Conservation (phyloP, 2,329 filamentous ascomycete genomes). For the Dothideomycetes sp. region DNA sequence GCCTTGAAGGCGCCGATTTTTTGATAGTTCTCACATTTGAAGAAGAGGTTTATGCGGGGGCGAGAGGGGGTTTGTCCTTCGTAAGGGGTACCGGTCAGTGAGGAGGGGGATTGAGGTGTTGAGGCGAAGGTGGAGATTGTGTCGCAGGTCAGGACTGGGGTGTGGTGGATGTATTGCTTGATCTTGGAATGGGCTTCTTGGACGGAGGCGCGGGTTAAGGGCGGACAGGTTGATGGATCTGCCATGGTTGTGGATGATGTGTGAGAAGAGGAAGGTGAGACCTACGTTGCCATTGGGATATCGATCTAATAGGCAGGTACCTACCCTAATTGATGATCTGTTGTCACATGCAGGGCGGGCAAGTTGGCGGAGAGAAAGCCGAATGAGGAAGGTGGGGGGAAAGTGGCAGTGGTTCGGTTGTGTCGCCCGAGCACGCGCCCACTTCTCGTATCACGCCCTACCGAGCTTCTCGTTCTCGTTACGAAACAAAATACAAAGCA, state of each 20-base stretch:
- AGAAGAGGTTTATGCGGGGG: conserved; percentile 67
- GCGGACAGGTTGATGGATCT: conserved; percentile 40
- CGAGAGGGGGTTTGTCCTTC: conserved; percentile 45
- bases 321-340: no score
- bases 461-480: conserved; percentile 1
- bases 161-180: conserved; percentile 66
- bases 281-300: no score
- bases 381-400: conserved; percentile 9
- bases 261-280: no score
- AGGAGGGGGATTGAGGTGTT: conserved; percentile 49
- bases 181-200: conserved; percentile 64
- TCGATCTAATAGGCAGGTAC: no score
- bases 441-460: conserved; percentile 7
- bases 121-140: conserved; percentile 70
- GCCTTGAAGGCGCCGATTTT: conserved; percentile 88
- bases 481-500: not conserved
- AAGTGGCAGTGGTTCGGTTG: no score
- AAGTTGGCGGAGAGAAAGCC: not conserved
- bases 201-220: conserved; percentile 65
- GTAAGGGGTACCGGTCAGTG: conserved; percentile 49
- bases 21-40: conserved; percentile 95
- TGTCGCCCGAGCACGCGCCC: no score
- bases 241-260: conserved; percentile 32
- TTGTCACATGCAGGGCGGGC: no score
- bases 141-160: conserved; percentile 70